Base-by-base conservation (phyloP, 257 asterid species). In the Leonotis leonurus region DNA sequence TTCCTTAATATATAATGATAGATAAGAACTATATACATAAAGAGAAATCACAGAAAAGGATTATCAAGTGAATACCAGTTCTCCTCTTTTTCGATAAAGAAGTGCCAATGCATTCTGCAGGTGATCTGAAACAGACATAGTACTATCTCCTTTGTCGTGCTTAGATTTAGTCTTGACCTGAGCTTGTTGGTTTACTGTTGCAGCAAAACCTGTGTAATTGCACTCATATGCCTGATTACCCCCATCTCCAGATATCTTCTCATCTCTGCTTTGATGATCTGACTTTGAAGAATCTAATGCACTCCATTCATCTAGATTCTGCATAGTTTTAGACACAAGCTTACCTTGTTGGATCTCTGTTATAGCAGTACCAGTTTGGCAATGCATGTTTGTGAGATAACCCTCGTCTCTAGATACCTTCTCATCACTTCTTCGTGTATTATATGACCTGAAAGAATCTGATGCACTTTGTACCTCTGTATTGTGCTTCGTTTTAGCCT, bases 1-100 rank as follows among this genome's bases (percentile, higher is more conserved):
- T 36, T 58, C 37, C 32, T 13, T 11, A 6, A n/a, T 21, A 57
- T 21, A 6, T 37, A 21, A 13, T 12, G 14, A 24, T 37, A 13
- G 30, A 37, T 21, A 36, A 21, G 14, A 21, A 39, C 37, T 58
- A 10, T 11, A 18, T 56, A 10, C 14, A 16, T 1, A 37, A 22
- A 36, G 63, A 57, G 20, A n/a, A 22, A 57, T 57, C 40, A 37
- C 49, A 43, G 41, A 32, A 2, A 43, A 41, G 3, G 22, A 43
- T 41, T 30, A 13, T n/a, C 27, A 56, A 50, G 41, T 33, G n/a
- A 39, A 74, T 80, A 88, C 95, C 86, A 81, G 68, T 64, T 77
- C 68, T 49, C 57, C 68, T 67, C 81, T 60, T 72, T 69, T 78
- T 14, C 39, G 36, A 33, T 24, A 59, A 60, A 88, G 84, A 72